A percentile compares a stretch with the other conserved stretches of the same genome.
phyloP scores from a whole-genome alignment of 192 early-diverging fungal genomes.

The Lunasporangiospora selenospora region DNA sequence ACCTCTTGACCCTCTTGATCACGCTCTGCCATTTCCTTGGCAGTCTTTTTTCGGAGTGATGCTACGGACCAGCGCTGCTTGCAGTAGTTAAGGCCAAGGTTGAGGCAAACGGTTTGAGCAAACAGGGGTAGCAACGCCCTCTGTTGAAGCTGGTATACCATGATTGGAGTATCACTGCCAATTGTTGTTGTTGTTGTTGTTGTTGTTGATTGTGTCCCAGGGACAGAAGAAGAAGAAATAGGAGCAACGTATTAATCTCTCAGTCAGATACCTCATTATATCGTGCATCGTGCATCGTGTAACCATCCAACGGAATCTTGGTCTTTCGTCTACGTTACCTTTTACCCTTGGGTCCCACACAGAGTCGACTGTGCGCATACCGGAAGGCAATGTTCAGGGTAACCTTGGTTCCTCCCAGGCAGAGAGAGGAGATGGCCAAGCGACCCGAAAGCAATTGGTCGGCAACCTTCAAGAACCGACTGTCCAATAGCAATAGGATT shows the following conservation, averaged over 20 bases:
- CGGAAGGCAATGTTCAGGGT: constrained; percentile 71
- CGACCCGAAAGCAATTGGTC: constrained; percentile 77
- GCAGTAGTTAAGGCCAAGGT: constrained; percentile 80
- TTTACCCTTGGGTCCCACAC: constrained; percentile 80
- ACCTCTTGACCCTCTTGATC: constrained; percentile 61
- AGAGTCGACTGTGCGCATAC: constrained; percentile 71
- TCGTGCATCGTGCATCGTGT: no score
- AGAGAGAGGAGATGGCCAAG: constrained; percentile 72
- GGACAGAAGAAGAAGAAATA: constrained; percentile 16
- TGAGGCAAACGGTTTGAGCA: constrained; percentile 66
- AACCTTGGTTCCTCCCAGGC: constrained; percentile 71
- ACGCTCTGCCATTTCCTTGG: no score
- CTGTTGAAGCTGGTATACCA: constrained; percentile 83
- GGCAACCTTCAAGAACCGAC: constrained; percentile 79
- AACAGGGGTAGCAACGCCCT: constrained; percentile 75
- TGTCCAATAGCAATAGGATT: background rate
- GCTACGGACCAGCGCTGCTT: constrained; percentile 66
- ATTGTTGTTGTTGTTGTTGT: no score
- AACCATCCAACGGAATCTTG: no score
- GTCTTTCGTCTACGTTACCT: constrained; percentile 52
- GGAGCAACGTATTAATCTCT: background rate
- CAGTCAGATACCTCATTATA: no score
- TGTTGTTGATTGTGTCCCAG: no score
- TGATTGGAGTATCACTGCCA: constrained; percentile 72
- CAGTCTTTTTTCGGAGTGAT: constrained; percentile 42